Percentiles rank a stretch among this genome's conserved stretches.
phyloP scores from a whole-genome alignment of 1,284 basidiomycete genomes.

The Tremellales sp. region DNA sequence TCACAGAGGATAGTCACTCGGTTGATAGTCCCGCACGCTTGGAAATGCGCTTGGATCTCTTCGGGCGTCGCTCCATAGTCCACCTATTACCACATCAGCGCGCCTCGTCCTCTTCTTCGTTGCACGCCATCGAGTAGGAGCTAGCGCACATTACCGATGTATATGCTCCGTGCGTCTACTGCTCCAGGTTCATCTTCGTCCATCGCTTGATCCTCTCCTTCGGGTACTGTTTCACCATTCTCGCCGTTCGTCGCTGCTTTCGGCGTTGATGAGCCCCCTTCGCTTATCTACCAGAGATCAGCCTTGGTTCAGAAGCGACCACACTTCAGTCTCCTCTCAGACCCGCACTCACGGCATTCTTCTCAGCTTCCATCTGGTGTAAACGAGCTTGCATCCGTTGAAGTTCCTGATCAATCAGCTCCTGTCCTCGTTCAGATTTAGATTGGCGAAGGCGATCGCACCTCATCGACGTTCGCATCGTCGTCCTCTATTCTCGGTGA shows the following conservation, averaged over 20 bases:
- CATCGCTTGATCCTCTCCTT: slow-evolving; percentile 57
- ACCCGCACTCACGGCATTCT: slow-evolving; percentile 55
- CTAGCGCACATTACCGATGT: slow-evolving; percentile 81
- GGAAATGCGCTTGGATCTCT: slow-evolving; percentile 97
- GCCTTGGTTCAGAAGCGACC: too few relatives aligned
- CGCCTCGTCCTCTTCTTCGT: background rate
- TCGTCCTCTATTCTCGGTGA: slow-evolving; percentile 36
- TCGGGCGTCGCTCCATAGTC: slow-evolving; percentile 97
- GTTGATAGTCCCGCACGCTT: slow-evolving; percentile 96
- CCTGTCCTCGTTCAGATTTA: background rate
- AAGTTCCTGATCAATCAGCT: slow-evolving; percentile 45
- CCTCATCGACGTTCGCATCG: slow-evolving; percentile 43
- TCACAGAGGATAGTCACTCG: slow-evolving; percentile 98
- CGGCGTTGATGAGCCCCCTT: too few relatives aligned
- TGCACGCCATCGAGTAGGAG: background rate
- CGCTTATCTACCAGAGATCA: too few relatives aligned
- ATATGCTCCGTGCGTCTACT: slow-evolving; percentile 84
- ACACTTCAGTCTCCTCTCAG: background rate
- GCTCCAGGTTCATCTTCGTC: slow-evolving; percentile 56
- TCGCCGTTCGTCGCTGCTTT: slow-evolving; percentile 7
- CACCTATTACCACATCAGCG: slow-evolving; percentile 59
- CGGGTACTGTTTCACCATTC: background rate
- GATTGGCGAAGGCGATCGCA: slow-evolving; percentile 8
- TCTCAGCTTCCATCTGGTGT: slow-evolving; percentile 81
- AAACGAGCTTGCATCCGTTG: slow-evolving; percentile 82